These are phyloP conservation scores for Erodium chrysanthum DNA, from an alignment of 441 rosid species.

Conservation along the genomic window DNA sequence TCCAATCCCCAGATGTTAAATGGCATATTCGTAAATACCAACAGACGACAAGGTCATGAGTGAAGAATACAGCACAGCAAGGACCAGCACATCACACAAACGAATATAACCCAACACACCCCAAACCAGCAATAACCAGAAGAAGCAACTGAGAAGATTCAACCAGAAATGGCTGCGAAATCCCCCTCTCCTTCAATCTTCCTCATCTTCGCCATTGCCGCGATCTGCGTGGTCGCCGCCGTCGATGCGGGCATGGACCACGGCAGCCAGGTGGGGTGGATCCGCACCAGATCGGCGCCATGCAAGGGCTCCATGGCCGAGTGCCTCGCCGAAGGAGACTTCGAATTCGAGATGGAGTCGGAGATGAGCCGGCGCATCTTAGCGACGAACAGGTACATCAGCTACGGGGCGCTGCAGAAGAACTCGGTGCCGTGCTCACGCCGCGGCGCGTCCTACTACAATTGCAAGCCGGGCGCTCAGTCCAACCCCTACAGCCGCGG, in stretches of 20 bases:
- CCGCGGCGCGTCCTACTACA: conserved; percentile 91
- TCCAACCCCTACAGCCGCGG: conserved; percentile 86
- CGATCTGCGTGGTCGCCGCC: background rate
- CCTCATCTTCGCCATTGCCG: too few relatives aligned
- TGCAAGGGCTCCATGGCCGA: conserved; percentile 57
- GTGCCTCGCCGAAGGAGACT: conserved; percentile 28
- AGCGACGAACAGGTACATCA: conserved; percentile 53
- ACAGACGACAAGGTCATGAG: background rate
- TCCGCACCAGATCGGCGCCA: conserved; percentile 28
- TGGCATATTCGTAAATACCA: background rate
- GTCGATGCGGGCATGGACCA: too few relatives aligned
- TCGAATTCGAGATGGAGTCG: conserved; percentile 57
- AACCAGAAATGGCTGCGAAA: too few relatives aligned
- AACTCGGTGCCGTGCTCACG: conserved; percentile 85
- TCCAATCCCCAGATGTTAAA: too few relatives aligned
- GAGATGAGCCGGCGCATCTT: conserved; percentile 69
- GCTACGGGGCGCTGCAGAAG: conserved; percentile 87
- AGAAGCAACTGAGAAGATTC: too few relatives aligned
- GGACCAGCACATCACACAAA: too few relatives aligned
- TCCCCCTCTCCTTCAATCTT: too few relatives aligned
- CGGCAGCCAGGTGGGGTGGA: conserved; percentile 26
- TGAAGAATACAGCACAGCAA: too few relatives aligned
- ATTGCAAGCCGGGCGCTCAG: conserved; percentile 64
- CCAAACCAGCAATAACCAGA: too few relatives aligned
- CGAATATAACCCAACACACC: background rate